Base-by-base conservation (phyloP, 352 stramenopile genomes). In the Phytopythium delawarense region DNA sequence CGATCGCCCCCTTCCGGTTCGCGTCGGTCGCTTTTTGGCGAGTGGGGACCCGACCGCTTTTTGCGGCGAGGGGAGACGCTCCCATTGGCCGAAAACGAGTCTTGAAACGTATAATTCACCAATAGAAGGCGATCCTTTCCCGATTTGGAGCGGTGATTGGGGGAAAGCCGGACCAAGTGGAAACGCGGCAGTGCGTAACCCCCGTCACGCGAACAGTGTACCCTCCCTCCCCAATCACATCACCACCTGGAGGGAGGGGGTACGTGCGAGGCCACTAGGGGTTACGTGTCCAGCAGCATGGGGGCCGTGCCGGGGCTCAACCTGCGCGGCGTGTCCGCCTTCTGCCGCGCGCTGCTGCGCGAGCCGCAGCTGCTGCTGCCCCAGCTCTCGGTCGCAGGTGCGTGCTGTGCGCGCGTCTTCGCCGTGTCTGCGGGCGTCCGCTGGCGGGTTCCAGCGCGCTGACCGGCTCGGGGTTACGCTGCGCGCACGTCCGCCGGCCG, bases 361-460 rank as follows among this genome's bases (percentile, higher is more conserved):
- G 65, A 83, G 54, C 87, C 87, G 32, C 77, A 91, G 64, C 72
- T 96, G 39, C 72, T 96, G 13, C 67, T 96, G 58, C 84, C 87
- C 13, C 87, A 96, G n/a, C 25, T 96, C 4, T 91, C 84, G 0
- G 84, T 91, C n/a, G 72, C 79, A 79, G 84, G 86, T 92, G 57
- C 46, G 5, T 30, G 7, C 18, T 67, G 34, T 42, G 37, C 12
- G 37, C 37, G 3, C 3, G 25, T 30, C 25, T 30, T 3, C 25
- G 25, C 3, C 25, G 25, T 30, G 1, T 30, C 25, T 30, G 25
- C 3, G 25, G 25, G 25, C 25, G 25, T 30, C 25, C 25, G 25
- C 25, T 30, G 25, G 1, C 25, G 25, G 25, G 25, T 30, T 30
- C 1, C 25, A 30, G 25, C 25, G 25, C 25, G 25, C 25, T 30